Evolutionary conservation across 176 grass and related monocot genomes (phyloP), one percentile per base, ranked within the genome.

Genomic region (Paspalum vaginatum): DNA sequence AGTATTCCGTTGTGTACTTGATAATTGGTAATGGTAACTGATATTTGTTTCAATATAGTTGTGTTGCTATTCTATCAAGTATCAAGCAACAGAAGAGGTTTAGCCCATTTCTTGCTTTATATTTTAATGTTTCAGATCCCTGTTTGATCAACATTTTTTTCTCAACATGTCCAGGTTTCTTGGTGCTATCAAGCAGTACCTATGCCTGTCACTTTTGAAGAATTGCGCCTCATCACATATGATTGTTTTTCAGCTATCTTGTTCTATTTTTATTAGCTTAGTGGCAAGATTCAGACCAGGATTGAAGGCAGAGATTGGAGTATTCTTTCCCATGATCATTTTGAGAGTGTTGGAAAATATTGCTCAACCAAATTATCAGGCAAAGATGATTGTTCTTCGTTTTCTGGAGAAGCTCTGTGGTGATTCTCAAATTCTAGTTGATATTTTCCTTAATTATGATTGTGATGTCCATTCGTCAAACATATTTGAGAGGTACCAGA

Each of bases 401-500:
- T 99, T 99, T 66, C 46, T 99, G 90, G 96, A 99, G 79, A 95
- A 95, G 68, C 88, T 99, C 25, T 95, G 93, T 46, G 59, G 84
- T 76, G 96, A 99, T 91, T 95, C 93, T 75, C 96, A 99, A 87
- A 95, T 99, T 57, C 86, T 99, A 76, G 87, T 99, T 40, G 96
- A 99, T 69, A 95, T 99, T 88, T 99, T 99, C 84, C 87, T 99
- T 65, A 99, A 99, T 84, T 99, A 99, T 46, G 96, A 99, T 39
- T 95, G 92, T 80, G 96, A 99, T 90, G 93, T 95, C 46, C 96
- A 99, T 76, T 99, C 96, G 46, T 95, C 96, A 74, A 95, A 99
- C 75, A 95, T 99, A 89, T 99, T 99, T 87, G 96, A 95, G 76
- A 91, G 96, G 96, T 99, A 91, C 46, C 61, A 17, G n/a, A 44